phyloP scores from a whole-genome alignment of 441 rosid species.

The Arabidopsis lyrata region DNA sequence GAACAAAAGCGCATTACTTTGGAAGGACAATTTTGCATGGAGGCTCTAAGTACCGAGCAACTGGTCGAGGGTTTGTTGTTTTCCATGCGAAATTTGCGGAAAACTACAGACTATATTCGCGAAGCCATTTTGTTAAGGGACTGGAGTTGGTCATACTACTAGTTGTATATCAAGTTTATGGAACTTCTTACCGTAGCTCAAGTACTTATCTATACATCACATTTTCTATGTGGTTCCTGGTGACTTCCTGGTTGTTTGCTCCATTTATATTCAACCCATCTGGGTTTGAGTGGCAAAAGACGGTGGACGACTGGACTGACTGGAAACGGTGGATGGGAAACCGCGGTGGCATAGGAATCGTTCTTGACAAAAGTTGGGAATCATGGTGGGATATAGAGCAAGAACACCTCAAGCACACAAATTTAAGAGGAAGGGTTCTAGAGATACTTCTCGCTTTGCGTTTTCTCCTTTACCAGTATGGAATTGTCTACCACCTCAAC shows the following conservation, averaged over 20 bases:
- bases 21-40: conserved; percentile 98
- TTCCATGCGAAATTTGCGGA: conserved; percentile 92
- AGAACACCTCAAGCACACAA: conserved; percentile 78
- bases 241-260: conserved; percentile 93
- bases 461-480: conserved; percentile 92
- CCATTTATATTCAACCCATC: conserved; percentile 96
- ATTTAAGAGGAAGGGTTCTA: conserved; percentile 70
- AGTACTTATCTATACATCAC: conserved; percentile 73
- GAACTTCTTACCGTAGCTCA: conserved; percentile 78
- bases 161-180: conserved; percentile 75
- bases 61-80: conserved; percentile 92
- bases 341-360: conserved; percentile 94
- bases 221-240: conserved; percentile 90
- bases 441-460: conserved; percentile 78
- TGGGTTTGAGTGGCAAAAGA: conserved; percentile 98
- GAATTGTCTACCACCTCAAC: conserved; percentile 94
- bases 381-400: conserved; percentile 98
- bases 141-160: conserved; percentile 74
- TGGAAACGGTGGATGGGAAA: conserved; percentile 99
- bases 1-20: conserved; percentile 90
- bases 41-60: conserved; percentile 83
- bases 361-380: conserved; percentile 84
- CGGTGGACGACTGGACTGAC: conserved; percentile 96
- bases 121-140: conserved; percentile 97
- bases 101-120: conserved; percentile 86